Evolutionary conservation across 163 green algal species (phyloP), one percentile per base, ranked within the genome.

Genomic region (Prototheca cutis): DNA sequence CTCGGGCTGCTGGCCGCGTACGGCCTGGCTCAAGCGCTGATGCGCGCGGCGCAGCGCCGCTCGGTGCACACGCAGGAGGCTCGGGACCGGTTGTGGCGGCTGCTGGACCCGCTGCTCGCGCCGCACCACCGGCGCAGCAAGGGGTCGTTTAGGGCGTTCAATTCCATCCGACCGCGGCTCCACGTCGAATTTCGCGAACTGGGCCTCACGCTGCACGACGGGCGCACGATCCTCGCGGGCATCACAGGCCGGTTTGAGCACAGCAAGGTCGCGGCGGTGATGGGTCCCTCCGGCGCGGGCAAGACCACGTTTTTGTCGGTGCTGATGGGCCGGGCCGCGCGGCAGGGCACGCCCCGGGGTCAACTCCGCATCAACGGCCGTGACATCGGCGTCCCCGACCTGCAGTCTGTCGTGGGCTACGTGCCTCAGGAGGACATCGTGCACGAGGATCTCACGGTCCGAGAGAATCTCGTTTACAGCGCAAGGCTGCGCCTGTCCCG

Each of bases 241-340:
- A 17, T 76, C 6, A 73, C 53, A 7, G 61, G 70, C 33, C 56
- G 59, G 48, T 82, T 82, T 58, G 52, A 54, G 25, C 67, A 78
- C 55, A 70, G 57, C 39, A 63, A 65, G 27, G 63, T 81, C 40
- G 31, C 54, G 18, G 85, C 80, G 17, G 70, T 91, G 24, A 84
- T 93, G 80, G 84, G 82, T 0, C 80, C 85, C 3, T 78, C 55
- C 7, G 82, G 80, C 21, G 70, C 77, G 24, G 81, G 80, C n/a
- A 94, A 94, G 71, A 88, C 83, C 24, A 93, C 87, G 1, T 80
- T 96, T 33, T 74, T 96, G n/a, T 87, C 79, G 40, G 79, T 83
- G 21, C 68, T 96, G 30, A 77, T 74, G 49, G 88, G 87, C 31
- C 81, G 81, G 59, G 76, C 62, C 15, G n/a, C 21, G 33, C 55